Evolutionary conservation across 2,329 filamentous ascomycete species (phyloP), one percentile per base, ranked within the genome.

Genomic region (Talaromyces atroroseus): DNA sequence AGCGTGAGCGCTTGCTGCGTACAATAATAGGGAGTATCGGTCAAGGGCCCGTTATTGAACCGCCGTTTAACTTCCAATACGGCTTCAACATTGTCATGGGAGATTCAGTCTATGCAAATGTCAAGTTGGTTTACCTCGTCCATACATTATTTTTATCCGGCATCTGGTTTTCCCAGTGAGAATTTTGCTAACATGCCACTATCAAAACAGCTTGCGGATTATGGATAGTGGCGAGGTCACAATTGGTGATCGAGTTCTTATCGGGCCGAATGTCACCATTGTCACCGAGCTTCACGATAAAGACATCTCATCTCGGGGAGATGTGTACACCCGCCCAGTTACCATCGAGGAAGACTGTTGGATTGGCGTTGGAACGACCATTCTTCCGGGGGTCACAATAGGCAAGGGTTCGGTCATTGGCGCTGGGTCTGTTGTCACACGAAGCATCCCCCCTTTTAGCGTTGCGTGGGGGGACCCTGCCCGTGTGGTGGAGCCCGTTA

Each of bases 61-160:
- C 84, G 0, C 82, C 84, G 0, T 73, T 87, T 54, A 74, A 74
- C 52, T 75, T 86, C 36, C 83, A 87, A 65, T 87, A 87, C 59
- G 85, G 84, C 3, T 84, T 80, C 68, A 87, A 87, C 63, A 80
- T 86, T 57, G 74, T 71, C 5, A 71, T 87, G 0, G 84, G 85
- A 10, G 73, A 82, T 48, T 71, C 76, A 10, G 84, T 86, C 65
- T 87, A 85, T 62, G 76, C 81, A 34, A 64, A 61, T 34, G 58
- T 59, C 48, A 61, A 61, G 60, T 61, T 10, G 14, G 58, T 60
- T 38, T 21, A 38, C 20, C 32, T 11, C 2, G 12, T n/a, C 7
- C n/a, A n/a, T n/a, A n/a, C n/a, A n/a, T n/a, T n/a, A n/a, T n/a
- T n/a, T n/a, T n/a, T n/a, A n/a, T n/a, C n/a, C n/a, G n/a, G n/a